Percentiles rank a stretch among this genome's conserved stretches.
Conservation (phyloP, 495 filamentous ascomycete genomes). For the Tetracladium setigerum region DNA sequence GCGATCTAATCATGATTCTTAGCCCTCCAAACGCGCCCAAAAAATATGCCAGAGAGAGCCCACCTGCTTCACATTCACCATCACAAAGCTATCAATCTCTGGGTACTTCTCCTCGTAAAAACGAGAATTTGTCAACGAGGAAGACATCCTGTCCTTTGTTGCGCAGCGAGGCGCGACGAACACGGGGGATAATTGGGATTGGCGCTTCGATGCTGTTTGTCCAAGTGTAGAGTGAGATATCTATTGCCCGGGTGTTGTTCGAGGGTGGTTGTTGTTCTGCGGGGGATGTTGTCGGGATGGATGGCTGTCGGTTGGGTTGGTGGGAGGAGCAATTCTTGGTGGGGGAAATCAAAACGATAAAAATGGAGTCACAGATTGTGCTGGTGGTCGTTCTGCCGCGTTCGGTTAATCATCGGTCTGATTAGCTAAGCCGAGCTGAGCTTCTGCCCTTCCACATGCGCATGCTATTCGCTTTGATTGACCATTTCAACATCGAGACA, state of each 20-base stretch:
- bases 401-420: too few species aligned
- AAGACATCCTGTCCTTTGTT: constrained; percentile 58
- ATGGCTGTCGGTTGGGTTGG: too few species aligned
- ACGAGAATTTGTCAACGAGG: constrained; percentile 80
- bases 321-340: too few species aligned
- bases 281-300: too few species aligned
- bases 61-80: constrained; percentile 97
- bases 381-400: too few species aligned
- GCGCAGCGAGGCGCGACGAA: constrained; percentile 12
- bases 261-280: too few species aligned
- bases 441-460: too few species aligned
- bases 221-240: neutral
- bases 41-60: constrained; percentile 14
- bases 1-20: constrained; percentile 59
- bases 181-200: neutral
- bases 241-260: neutral
- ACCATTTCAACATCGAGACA: too few species aligned
- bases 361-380: too few species aligned
- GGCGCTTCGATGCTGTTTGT: constrained; percentile 2
- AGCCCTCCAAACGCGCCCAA: neutral
- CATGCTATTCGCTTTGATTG: too few species aligned
- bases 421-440: too few species aligned
- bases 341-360: too few species aligned
- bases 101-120: constrained; percentile 99
- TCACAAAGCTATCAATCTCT: constrained; percentile 98